Evolutionary conservation across 2,329 filamentous ascomycete species (phyloP).

Genomic region (Laburnicola sp.): DNA sequence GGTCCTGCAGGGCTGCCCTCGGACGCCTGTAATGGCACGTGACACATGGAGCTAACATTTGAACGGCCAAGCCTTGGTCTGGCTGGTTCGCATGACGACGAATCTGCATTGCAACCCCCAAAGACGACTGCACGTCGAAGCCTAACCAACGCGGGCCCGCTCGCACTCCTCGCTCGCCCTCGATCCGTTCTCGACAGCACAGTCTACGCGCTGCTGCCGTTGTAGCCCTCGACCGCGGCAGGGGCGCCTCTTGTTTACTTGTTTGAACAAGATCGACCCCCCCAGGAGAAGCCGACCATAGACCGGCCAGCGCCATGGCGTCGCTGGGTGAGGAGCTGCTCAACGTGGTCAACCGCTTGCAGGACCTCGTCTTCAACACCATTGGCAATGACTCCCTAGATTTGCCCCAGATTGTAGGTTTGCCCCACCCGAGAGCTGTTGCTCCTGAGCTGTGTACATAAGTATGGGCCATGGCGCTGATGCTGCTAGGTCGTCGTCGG

Average conservation of each 20-base stretch:
- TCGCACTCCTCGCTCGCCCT: neutral
- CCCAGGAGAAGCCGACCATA: constrained; percentile 24
- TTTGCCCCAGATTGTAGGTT: constrained; percentile 97
- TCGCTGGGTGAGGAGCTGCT: constrained; percentile 94
- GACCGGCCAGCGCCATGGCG: constrained; percentile 65
- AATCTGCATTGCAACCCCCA: constrained; percentile 1
- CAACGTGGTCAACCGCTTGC: constrained; percentile 94
- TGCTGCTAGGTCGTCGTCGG: constrained; percentile 86
- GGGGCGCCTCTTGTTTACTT: constrained; percentile 28
- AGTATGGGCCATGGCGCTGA: constrained; percentile 16
- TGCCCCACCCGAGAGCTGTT: constrained; percentile 43
- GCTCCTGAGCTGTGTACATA: neutral
- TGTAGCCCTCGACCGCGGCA: neutral
- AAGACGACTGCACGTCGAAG: neutral
- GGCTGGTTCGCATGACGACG: constrained; percentile 6
- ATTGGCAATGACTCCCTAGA: constrained; percentile 98
- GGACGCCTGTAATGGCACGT: neutral
- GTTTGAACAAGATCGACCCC: constrained; percentile 25
- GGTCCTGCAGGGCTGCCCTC: too few species aligned
- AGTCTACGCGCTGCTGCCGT: neutral
- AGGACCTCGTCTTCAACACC: constrained; percentile 98
- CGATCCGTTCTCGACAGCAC: neutral
- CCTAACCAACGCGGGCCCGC: constrained; percentile 1
- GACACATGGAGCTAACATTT: neutral
- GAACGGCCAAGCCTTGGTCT: constrained; percentile 5